Percentiles rank a stretch among this genome's conserved stretches.
Evolutionary conservation across 2,329 filamentous ascomycete genomes (phyloP).

Genomic region (Chrysosporium queenslandicum): DNA sequence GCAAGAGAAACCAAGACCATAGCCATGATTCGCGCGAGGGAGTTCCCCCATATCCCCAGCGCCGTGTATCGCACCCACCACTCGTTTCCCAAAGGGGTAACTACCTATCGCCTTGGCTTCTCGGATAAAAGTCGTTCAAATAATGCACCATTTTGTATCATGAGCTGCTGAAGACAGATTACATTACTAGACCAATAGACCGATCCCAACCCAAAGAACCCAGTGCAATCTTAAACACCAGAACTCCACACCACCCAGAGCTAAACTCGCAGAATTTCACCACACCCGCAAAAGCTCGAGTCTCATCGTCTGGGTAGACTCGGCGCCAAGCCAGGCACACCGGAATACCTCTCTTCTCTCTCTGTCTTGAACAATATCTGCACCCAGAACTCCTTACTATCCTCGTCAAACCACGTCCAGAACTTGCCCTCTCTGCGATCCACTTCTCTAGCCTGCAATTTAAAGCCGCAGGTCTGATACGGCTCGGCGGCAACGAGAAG

Average conservation of each 20-base stretch:
- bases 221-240: constrained; percentile 4
- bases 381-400: constrained; percentile 94
- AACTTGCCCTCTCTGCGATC: constrained; percentile 79
- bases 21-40: too few relatives aligned
- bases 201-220: neutral
- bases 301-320: constrained; percentile 26
- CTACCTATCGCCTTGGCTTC: too few relatives aligned
- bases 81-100: too few relatives aligned
- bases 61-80: too few relatives aligned
- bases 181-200: neutral
- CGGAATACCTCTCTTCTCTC: constrained; percentile 76
- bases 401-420: constrained; percentile 91
- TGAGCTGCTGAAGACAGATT: neutral
- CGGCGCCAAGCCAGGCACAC: constrained; percentile 55
- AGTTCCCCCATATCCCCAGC: too few relatives aligned
- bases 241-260: constrained; percentile 15
- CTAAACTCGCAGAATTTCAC: constrained; percentile 2
- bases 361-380: constrained; percentile 98
- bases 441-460: constrained; percentile 85
- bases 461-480: constrained; percentile 95
- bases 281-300: neutral
- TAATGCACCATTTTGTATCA: too few relatives aligned
- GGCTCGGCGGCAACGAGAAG: constrained; percentile 90
- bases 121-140: too few relatives aligned
- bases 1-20: too few relatives aligned